A percentile compares a stretch with the other conserved stretches of the same genome.
These are phyloP conservation scores for Physocladia obscura DNA, from an alignment of 192 early-diverging fungal genomes.

Conservation along the genomic window DNA sequence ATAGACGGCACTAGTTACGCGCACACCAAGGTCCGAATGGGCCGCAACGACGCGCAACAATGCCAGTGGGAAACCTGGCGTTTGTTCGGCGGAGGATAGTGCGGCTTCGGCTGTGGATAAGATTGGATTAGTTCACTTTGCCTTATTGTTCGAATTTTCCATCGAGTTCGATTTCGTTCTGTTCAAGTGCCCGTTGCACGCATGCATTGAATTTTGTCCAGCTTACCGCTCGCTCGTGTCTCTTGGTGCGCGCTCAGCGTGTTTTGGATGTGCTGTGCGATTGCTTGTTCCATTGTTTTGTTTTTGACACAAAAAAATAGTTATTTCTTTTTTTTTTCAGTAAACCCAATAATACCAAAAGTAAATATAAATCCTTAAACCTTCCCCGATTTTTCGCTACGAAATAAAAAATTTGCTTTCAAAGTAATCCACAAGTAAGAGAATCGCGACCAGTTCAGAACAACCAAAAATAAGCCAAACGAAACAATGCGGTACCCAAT, in stretches of 20 bases:
- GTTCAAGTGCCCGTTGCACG: background rate
- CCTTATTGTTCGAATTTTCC: too few species aligned
- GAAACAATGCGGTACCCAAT: constrained; percentile 35
- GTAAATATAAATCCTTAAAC: too few species aligned
- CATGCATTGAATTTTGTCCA: background rate
- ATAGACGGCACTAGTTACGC: constrained; percentile 80
- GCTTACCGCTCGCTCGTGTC: background rate
- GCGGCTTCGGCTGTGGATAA: constrained; percentile 42
- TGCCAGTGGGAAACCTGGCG: constrained; percentile 65
- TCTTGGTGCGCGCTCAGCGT: constrained; percentile 17
- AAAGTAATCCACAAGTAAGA: background rate
- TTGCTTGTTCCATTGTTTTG: constrained; percentile 8
- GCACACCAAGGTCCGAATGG: constrained; percentile 58
- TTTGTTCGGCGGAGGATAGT: constrained; percentile 29
- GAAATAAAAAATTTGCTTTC: background rate
- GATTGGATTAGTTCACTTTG: too few species aligned
- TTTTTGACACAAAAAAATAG: background rate
- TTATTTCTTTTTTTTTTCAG: background rate
- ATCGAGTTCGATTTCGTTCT: background rate
- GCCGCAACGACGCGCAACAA: constrained; percentile 76
- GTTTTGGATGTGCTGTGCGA: constrained; percentile 29
- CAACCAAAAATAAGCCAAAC: constrained; percentile 33
- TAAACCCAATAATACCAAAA: too few species aligned
- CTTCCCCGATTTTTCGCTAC: background rate
- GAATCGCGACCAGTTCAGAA: background rate